Conservation (phyloP, 208 protist species). For the Herpetomonas samuelpessoai region DNA sequence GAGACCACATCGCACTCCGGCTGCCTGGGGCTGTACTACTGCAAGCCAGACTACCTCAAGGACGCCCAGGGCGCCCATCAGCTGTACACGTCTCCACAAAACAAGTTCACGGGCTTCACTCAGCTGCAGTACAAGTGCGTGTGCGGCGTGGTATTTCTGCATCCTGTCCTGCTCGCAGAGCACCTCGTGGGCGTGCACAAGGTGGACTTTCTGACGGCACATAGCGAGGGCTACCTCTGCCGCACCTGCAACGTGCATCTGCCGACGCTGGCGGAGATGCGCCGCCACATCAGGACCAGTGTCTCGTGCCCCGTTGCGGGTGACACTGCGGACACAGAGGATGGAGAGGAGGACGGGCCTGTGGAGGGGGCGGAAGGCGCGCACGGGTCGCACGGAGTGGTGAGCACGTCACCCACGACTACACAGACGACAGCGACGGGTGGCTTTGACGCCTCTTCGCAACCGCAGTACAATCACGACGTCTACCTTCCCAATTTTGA, state of each 20-base stretch:
- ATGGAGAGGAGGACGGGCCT: too few species aligned
- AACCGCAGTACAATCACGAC: too few species aligned
- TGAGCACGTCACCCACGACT: too few species aligned
- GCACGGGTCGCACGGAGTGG: too few species aligned
- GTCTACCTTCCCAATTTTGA: too few species aligned
- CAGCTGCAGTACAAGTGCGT: conserved; percentile 63
- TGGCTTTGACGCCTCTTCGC: too few species aligned
- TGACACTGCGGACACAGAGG: too few species aligned
- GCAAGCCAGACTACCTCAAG: conserved; percentile 46
- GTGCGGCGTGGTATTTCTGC: conserved; percentile 57
- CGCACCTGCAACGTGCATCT: conserved; percentile 31
- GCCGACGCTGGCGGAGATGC: conserved; percentile 34
- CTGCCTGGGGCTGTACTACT: conserved; percentile 66
- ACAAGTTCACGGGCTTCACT: conserved; percentile 40
- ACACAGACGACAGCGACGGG: too few species aligned
- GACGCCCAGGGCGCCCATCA: conserved; percentile 16
- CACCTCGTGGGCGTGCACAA: conserved; percentile 57
- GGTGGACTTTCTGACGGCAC: conserved; percentile 29
- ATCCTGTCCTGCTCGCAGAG: conserved; percentile 45
- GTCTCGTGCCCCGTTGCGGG: too few species aligned
- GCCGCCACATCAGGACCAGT: conserved; percentile 41
- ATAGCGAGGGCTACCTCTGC: conserved; percentile 37
- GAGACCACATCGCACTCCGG: conserved; percentile 39
- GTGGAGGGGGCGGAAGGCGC: too few species aligned
- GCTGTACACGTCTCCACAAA: conserved; percentile 30